Evolutionary conservation across 345 rosid species (phyloP).

Genomic region (Punica granatum): DNA sequence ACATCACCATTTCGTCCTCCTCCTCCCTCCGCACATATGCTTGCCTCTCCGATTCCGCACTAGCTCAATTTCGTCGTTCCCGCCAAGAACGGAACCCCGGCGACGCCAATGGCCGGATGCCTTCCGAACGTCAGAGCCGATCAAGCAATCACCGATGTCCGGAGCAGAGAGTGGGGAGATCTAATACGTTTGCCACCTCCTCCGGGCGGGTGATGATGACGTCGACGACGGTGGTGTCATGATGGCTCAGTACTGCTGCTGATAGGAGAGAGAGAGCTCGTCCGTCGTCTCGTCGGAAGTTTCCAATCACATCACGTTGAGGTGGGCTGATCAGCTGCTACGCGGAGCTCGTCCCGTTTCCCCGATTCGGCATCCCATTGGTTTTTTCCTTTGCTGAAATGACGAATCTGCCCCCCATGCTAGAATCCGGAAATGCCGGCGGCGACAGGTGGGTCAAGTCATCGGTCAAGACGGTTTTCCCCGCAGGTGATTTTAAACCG

Average conservation of each 20-base stretch:
- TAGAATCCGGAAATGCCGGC: too few relatives aligned
- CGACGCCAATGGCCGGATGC: not conserved
- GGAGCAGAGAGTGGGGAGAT: not conserved
- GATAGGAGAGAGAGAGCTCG: not conserved
- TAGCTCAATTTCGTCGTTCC: not conserved
- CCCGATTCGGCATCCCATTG: not conserved
- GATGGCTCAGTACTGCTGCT: too few relatives aligned
- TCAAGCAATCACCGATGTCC: not conserved
- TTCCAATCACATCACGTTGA: constrained; percentile 12
- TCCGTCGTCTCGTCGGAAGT: constrained; percentile 31
- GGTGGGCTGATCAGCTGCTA: not conserved
- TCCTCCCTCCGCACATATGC: not conserved
- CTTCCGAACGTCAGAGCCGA: not conserved
- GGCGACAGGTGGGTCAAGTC: not conserved
- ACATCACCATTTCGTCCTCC: constrained; percentile 23
- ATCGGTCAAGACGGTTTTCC: not conserved
- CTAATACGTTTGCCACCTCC: not conserved
- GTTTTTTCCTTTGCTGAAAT: not conserved
- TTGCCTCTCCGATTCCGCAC: not conserved
- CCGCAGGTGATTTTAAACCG: not conserved
- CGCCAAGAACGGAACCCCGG: not conserved
- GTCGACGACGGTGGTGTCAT: not conserved
- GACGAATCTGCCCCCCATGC: not conserved
- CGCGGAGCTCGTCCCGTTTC: not conserved
- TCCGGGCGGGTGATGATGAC: not conserved